Percentiles rank a stretch among this genome's conserved stretches.
Evolutionary conservation across 768 basidiomycete genomes (phyloP).

Genomic region (Hericium erinaceus): DNA sequence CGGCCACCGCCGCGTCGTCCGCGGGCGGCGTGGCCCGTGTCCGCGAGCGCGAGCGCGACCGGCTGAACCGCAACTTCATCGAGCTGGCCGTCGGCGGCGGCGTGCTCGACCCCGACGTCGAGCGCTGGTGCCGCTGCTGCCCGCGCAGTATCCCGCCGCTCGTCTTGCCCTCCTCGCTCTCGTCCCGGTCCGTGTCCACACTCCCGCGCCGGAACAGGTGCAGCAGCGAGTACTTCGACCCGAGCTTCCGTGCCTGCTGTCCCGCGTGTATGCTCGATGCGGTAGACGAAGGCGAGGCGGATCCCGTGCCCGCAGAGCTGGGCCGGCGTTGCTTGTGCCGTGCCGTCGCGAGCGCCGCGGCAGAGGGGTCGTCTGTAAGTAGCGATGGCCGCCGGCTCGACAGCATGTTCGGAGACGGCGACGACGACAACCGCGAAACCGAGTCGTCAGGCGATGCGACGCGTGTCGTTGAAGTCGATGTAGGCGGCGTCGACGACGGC

Average conservation of each 20-base stretch:
- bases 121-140: background rate
- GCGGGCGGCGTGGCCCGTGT: slow-evolving; percentile 1
- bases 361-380: slow-evolving; percentile 9
- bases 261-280: too few relatives aligned
- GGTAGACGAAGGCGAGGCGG: slow-evolving; percentile 34
- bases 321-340: slow-evolving; percentile 36
- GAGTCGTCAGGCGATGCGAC: background rate
- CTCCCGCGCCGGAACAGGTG: slow-evolving; percentile 61
- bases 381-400: slow-evolving; percentile 6
- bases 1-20: background rate
- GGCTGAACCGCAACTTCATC: slow-evolving; percentile 2
- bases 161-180: background rate
- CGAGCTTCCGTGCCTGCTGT: slow-evolving; percentile 31
- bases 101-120: slow-evolving; percentile 8
- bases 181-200: slow-evolving; percentile 18
- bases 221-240: slow-evolving; percentile 66
- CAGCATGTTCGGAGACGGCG: slow-evolving; percentile 24
- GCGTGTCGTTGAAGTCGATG: background rate
- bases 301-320: slow-evolving; percentile 53
- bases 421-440: slow-evolving; percentile 5
- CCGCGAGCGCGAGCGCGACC: background rate
- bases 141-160: background rate
- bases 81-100: slow-evolving; percentile 15
- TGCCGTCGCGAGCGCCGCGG: background rate
- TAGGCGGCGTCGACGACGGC: background rate